Percentiles rank a stretch among this genome's conserved stretches.
Evolutionary conservation across 345 rosid genomes (phyloP).

Genomic region (Kandelia obovata): DNA sequence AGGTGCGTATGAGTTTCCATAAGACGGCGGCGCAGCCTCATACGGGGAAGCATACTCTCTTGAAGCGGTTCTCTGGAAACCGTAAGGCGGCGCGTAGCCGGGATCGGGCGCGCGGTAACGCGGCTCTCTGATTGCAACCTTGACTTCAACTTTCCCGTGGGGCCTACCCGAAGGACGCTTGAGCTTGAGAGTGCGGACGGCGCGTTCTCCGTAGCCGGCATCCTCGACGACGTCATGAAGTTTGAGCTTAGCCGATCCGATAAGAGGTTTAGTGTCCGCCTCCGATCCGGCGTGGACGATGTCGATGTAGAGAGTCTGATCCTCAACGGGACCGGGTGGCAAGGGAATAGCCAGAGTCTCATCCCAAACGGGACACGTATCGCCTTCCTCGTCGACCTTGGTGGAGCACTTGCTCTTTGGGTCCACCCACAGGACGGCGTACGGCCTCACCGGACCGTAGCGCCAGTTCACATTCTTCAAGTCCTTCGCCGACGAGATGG

Average conservation of each 20-base stretch:
- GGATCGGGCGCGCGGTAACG: slow-evolving; percentile 30
- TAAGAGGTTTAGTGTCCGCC: slow-evolving; percentile 66
- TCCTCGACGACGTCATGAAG: slow-evolving; percentile 61
- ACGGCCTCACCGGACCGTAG: slow-evolving; percentile 55
- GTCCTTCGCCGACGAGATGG: slow-evolving; percentile 57
- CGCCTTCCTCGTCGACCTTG: slow-evolving; percentile 58
- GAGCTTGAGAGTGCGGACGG: slow-evolving; percentile 40
- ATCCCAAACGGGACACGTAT: slow-evolving; percentile 64
- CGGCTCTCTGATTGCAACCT: slow-evolving; percentile 40
- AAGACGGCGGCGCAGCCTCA: slow-evolving; percentile 26
- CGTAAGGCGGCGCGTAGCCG: slow-evolving; percentile 39
- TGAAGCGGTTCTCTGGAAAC: slow-evolving; percentile 32
- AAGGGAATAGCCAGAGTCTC: slow-evolving; percentile 47
- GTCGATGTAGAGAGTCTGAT: slow-evolving; percentile 52
- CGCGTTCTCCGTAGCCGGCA: slow-evolving; percentile 44
- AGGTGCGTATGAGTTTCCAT: slow-evolving; percentile 30
- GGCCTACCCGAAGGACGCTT: slow-evolving; percentile 92
- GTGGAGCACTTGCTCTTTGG: slow-evolving; percentile 50
- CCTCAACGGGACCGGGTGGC: slow-evolving; percentile 37
- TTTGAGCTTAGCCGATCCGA: slow-evolving; percentile 65
- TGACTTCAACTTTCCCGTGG: slow-evolving; percentile 71
- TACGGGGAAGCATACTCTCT: slow-evolving; percentile 31
- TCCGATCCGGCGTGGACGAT: slow-evolving; percentile 66
- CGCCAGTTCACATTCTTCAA: slow-evolving; percentile 93
- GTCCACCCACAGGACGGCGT: slow-evolving; percentile 76